Conservation (phyloP, 805 yeast species). For the Yarrowia sp. region DNA sequence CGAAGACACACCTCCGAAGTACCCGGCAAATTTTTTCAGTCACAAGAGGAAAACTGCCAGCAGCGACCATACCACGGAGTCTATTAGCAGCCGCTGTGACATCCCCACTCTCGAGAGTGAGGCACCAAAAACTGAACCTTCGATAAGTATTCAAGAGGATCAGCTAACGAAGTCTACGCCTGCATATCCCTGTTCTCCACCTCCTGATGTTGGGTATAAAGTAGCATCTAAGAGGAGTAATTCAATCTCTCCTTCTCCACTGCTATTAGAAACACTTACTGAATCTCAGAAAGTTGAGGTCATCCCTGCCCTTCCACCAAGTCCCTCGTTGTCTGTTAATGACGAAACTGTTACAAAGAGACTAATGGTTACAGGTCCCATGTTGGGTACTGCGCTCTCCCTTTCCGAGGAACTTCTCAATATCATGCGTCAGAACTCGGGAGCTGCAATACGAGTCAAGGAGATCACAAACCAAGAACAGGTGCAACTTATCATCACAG, state of each 20-base stretch:
- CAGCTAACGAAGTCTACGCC: no score
- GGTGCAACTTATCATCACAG: neutral
- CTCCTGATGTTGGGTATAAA: neutral
- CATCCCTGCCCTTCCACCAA: neutral
- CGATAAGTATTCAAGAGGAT: neutral
- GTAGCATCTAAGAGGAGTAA: neutral
- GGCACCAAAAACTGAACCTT: neutral
- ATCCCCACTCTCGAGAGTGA: no score
- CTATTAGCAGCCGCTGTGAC: no score
- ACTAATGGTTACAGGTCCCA: neutral
- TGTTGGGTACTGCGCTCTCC: neutral
- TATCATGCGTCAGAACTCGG: neutral
- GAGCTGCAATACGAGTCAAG: neutral
- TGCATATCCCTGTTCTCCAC: neutral
- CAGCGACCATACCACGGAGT: no score
- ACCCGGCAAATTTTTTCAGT: neutral
- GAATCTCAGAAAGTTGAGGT: neutral
- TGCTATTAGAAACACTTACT: neutral
- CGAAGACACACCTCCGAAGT: neutral
- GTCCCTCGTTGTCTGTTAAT: neutral
- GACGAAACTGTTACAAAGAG: neutral
- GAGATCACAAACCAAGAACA: neutral
- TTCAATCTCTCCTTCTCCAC: neutral
- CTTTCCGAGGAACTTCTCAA: neutral
- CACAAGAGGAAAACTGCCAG: neutral